Evolutionary conservation across 352 stramenopile species (phyloP), one percentile per base, ranked within the genome.

Genomic region (Pythium sukuiense): DNA sequence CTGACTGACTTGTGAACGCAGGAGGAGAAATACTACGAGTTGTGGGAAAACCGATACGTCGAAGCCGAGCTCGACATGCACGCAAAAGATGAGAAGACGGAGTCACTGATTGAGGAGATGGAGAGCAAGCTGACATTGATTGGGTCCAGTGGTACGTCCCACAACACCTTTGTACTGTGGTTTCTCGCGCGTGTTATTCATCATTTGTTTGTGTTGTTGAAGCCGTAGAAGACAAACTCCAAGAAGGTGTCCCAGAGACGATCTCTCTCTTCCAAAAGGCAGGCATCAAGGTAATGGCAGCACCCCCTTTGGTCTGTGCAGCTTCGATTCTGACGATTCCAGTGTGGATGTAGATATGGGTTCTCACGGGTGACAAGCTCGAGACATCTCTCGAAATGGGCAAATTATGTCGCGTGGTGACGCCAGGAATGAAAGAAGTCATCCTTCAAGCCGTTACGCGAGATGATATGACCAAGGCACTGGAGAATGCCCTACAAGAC

Each of bases 321-420:
- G 18, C n/a, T 6, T 59, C 29, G 35, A 54, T 67, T 56, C 55
- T 55, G 12, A 65, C 46, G 24, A 37, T 13, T 35, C 12, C 14
- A 27, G 2, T 32, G 59, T 63, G 24, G 13, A 55, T 16, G 18
- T 58, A 93, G 80, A 91, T 98, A 16, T 98, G 93, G 90, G 92
- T 98, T 3, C 77, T 98, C 20, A 98, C 94, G 1, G 93, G 93
- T 0, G 98, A 99, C 74, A 99, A 99, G 67, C 81, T 97, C n/a
- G 98, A 99, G 72, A 99, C 97, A 5, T 98, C 98, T 6, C 92
- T 99, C 35, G 97, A 99, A 77, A 99, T 99, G 76, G 97, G 95
- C 30, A 98, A 95, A 52, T 76, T 95, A 2, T 97, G 87, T 61
- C 79, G 84, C 20, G 81, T 98, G 11, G 76, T 98, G 27, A 91